Evolutionary conservation across 192 early-diverging fungal species (phyloP).

Genomic region (Jimgerdemannia lactiflua): DNA sequence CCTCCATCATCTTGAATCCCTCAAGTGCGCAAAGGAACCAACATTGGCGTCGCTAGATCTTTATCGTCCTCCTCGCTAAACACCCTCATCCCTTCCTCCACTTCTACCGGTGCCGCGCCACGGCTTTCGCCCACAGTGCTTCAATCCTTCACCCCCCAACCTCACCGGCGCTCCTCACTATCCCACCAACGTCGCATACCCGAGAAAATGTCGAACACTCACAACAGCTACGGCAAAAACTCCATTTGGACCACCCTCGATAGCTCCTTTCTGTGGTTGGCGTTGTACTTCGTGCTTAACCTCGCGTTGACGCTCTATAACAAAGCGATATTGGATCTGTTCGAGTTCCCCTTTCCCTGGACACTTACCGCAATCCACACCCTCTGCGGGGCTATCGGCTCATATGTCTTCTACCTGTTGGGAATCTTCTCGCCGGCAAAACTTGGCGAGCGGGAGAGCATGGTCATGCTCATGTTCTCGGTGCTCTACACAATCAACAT

Average conservation of each 20-base stretch:
- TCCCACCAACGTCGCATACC: too few species aligned
- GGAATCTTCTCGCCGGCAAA: conserved; percentile 51
- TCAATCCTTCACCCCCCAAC: too few species aligned
- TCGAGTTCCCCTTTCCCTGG: conserved; percentile 81
- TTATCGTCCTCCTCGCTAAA: too few species aligned
- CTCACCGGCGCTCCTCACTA: too few species aligned
- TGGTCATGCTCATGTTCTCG: conserved; percentile 74
- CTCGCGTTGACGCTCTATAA: conserved; percentile 81
- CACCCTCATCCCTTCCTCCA: too few species aligned
- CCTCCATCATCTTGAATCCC: too few species aligned
- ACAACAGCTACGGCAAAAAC: too few species aligned
- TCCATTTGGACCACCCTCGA: conserved; percentile 10
- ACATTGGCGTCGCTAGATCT: too few species aligned
- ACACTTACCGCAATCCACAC: conserved; percentile 84
- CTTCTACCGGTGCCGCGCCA: too few species aligned
- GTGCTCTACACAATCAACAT: conserved; percentile 90
- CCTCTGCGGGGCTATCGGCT: conserved; percentile 67
- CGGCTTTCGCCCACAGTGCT: too few species aligned
- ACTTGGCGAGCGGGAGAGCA: conserved; percentile 54
- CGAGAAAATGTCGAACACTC: too few species aligned
- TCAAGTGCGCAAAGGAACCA: too few species aligned
- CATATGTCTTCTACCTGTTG: conserved; percentile 38
- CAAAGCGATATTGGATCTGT: conserved; percentile 76
- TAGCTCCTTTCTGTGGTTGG: conserved; percentile 55
- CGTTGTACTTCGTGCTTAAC: conserved; percentile 71